Evolutionary conservation across 257 asterid genomes (phyloP).

Genomic region (Lycium barbarum): DNA sequence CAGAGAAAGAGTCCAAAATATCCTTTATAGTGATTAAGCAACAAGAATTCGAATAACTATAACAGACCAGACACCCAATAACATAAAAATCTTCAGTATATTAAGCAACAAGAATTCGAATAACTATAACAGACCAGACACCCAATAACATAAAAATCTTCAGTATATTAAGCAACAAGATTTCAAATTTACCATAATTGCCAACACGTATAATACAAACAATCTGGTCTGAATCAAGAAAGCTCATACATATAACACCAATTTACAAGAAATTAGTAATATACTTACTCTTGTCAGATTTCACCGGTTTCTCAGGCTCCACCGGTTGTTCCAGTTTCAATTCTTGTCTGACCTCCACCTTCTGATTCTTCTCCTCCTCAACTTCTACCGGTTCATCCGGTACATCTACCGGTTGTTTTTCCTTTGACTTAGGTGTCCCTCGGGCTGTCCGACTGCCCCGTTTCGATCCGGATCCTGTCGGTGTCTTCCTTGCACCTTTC

Average conservation of each 20-base stretch:
- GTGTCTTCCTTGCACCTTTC: conserved; percentile 61
- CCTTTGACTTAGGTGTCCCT: conserved; percentile 41
- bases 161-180: neutral
- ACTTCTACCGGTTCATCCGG: conserved; percentile 45
- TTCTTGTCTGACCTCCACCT: conserved; percentile 38
- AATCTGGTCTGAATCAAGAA: neutral
- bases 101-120: neutral
- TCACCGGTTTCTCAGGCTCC: conserved; percentile 33
- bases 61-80: neutral
- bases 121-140: neutral
- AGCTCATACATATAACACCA: neutral
- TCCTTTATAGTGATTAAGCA: neutral
- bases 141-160: neutral
- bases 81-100: neutral
- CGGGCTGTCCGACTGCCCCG: conserved; percentile 60
- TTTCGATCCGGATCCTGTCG: conserved; percentile 80
- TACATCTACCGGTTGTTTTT: conserved; percentile 19
- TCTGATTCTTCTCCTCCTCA: conserved; percentile 40
- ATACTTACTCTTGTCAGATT: conserved; percentile 42
- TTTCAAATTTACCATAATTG: too few relatives aligned
- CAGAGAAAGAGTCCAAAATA: neutral
- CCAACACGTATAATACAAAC: too few relatives aligned
- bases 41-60: neutral
- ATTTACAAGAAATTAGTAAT: neutral
- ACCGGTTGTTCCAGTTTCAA: conserved; percentile 37